Evolutionary conservation across 1,284 basidiomycete species (phyloP), one percentile per base, ranked within the genome.

Genomic region (Spongiforma sp.): DNA sequence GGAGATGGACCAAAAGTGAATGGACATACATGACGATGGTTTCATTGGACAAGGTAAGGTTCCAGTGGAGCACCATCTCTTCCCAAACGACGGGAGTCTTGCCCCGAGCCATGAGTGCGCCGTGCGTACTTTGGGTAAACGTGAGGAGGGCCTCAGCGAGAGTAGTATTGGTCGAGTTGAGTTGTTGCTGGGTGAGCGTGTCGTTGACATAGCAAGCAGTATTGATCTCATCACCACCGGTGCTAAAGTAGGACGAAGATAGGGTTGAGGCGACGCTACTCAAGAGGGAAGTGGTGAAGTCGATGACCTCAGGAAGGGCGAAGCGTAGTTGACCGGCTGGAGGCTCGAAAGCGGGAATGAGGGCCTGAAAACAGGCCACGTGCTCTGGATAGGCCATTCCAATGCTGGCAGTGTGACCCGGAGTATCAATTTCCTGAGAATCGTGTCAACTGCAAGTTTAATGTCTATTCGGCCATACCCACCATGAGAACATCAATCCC

Each of bases 41-140:
- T 62, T 92, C 84, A 33, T 88, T 85, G 3, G 80, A 77, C 3
- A 96, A 79, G 0, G 86, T 82, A 12, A 92, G 80, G 65, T 88
- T 83, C 75, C 89, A 87, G 14, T 80, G 77, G 17, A 95, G 79
- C 1, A 89, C 87, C 88, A 93, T 90, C 34, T 75, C 74, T 75
- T 93, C 88, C 91, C 91, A 93, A 1, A 93, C 89, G 32, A 90
- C 82, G 0, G 89, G 87, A 0, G 83, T 87, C 78, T 90, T 90
- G 4, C 84, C 84, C 15, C 73, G 70, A 0, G 73, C 71, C 1
- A 71, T 69, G 1, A 92, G 75, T 11, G 82, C 79, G 3, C 73
- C 69, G 69, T 91, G 89, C 3, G 84, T 86, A 5, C 75, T 70
- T 55, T 78, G 66, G 10, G 85, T 84, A 70, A 92, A 93, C 5